Percentiles rank a stretch among this genome's conserved stretches.
These are phyloP conservation scores for Trypanosoma caninum DNA, from an alignment of 208 protist genomes.

Conservation along the genomic window DNA sequence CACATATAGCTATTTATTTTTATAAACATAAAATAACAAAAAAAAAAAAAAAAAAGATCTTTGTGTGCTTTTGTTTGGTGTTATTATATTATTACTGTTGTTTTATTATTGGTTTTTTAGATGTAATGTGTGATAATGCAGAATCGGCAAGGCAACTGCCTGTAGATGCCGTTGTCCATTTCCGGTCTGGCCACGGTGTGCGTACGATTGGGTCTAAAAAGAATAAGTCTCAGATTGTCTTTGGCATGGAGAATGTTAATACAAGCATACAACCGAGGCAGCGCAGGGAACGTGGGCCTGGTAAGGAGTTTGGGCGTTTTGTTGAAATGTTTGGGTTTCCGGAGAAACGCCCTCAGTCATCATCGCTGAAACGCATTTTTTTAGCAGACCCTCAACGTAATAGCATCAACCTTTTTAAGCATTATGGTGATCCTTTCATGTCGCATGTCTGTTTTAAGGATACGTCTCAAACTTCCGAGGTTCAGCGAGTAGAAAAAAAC, in stretches of 20 bases:
- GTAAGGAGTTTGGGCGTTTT: constrained; percentile 28
- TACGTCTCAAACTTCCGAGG: not conserved
- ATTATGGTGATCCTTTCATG: not conserved
- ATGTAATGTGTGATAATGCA: not conserved
- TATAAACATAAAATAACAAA: too few relatives aligned
- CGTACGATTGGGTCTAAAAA: constrained; percentile 5
- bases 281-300: constrained; percentile 35
- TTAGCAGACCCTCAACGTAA: not conserved
- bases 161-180: constrained; percentile 19
- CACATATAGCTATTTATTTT: too few relatives aligned
- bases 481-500: not conserved
- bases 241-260: constrained; percentile 10
- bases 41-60: too few relatives aligned
- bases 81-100: too few relatives aligned
- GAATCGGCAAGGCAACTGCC: not conserved
- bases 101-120: not conserved
- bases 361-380: constrained; percentile 15
- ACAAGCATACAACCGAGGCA: not conserved
- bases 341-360: not conserved
- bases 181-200: constrained; percentile 9
- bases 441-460: not conserved
- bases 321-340: constrained; percentile 50
- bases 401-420: constrained; percentile 11
- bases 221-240: constrained; percentile 18
- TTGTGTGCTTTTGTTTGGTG: too few relatives aligned